These are phyloP conservation scores for Starmerella floris DNA, from an alignment of 805 yeast species.

Conservation along the genomic window DNA sequence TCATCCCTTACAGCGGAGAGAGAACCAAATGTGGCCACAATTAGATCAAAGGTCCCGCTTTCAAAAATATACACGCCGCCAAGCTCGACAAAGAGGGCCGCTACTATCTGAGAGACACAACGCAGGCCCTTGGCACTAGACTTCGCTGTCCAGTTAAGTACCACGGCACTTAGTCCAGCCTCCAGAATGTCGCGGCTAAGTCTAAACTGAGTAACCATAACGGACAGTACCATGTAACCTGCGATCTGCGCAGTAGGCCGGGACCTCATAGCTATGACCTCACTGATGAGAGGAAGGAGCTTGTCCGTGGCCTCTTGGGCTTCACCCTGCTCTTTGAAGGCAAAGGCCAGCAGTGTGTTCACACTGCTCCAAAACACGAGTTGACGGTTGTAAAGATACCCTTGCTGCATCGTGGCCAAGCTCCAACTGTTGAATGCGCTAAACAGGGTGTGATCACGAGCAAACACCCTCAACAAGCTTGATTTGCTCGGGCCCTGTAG, in stretches of 20 bases:
- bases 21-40: constrained; percentile 6
- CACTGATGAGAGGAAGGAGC: constrained; percentile 27
- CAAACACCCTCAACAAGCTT: constrained; percentile 58
- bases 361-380: constrained; percentile 68
- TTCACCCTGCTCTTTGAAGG: constrained; percentile 35
- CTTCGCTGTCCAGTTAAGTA: constrained; percentile 33
- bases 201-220: constrained; percentile 59
- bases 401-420: constrained; percentile 37
- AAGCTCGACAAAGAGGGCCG: constrained; percentile 13
- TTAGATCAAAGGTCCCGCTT: constrained; percentile 9
- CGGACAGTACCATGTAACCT: constrained; percentile 70
- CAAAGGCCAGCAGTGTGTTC: constrained; percentile 54
- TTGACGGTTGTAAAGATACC: constrained; percentile 51
- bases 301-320: constrained; percentile 26
- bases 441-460: constrained; percentile 51
- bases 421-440: constrained; percentile 50
- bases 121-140: constrained; percentile 24
- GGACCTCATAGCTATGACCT: constrained; percentile 20
- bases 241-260: constrained; percentile 58
- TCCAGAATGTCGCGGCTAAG: constrained; percentile 40
- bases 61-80: constrained; percentile 8
- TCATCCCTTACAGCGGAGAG: background rate
- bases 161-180: constrained; percentile 50
- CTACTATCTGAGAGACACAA: constrained; percentile 26
- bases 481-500: constrained; percentile 51